Base-by-base conservation (phyloP, 106 monocot species). In the Allium sativum region DNA sequence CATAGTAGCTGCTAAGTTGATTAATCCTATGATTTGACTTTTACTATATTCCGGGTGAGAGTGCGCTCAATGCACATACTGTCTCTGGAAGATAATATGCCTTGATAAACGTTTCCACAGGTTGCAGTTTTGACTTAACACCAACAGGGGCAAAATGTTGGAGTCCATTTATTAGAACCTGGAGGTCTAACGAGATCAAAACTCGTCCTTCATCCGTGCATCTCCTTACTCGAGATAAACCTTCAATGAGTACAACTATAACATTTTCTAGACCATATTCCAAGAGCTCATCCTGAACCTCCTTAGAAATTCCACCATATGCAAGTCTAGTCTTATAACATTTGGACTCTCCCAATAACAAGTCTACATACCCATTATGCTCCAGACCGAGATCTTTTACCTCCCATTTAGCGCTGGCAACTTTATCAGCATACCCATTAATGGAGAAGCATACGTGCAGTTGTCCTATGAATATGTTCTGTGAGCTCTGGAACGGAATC, bases 141-240 rank as follows among this genome's bases (percentile, higher is more conserved):
- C 87, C 84, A 12, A 67, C 45, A 18, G 83, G 66, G 55, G 79
- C 79, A 57, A 95, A 87, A 64, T 95, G 90, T 46, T 87, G 78
- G 51, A 90, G 59, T 44, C 95, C 95, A 69, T 90, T 95, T 48
- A 95, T 90, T 53, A 95, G 63, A 21, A 90, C 90, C 90, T 95
- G 95, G 79, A 95, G 90, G 56, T 95, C 95, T 48, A 95, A 73
- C 13, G 90, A 87, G 90, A 95, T 95, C 44, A 95, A 52, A 43
- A 80, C 95, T 55, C 95, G 81, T 40, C 95, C 95, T 84, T 95
- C 95, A 72, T 95, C 90, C 40, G 81, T 95, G 69, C 95, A 95
- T 74, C 70, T 84, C 71, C 82, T 95, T 64, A 95, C 84, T 70
- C 90, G 85, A 15, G 95, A 95, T 46, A 95, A 45, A 67, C 95